Evolutionary conservation across 2,329 filamentous ascomycete species (phyloP), one percentile per base, ranked within the genome.

Genomic region (Leptographium wingfieldii): DNA sequence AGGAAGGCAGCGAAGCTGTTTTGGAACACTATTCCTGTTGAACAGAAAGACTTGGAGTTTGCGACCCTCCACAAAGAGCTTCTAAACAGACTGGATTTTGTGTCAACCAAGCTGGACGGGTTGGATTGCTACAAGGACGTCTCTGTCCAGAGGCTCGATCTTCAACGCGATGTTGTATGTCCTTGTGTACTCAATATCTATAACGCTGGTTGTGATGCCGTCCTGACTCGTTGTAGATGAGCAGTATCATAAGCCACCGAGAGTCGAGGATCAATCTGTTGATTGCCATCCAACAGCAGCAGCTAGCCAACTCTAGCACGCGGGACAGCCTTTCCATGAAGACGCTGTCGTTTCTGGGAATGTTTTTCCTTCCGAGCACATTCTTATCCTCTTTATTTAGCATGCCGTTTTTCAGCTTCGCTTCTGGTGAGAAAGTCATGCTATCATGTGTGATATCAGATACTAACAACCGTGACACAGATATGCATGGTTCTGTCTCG

Each of bases 211-310:
- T 22, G 14, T 31, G 27, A 52, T 46, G 16, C 14, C 19, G 5
- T 46, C 14, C 43, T 46, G 6, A 46, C 16, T 12, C 2, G 12
- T 16, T 35, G 14, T 43, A 71, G 70, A 65, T 72, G 31, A 68
- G 70, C 54, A 70, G 68, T 53, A 69, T 72, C 46, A 69, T 72
- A 38, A 67, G 67, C 2, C 70, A 72, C 59, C 67, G 68, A 59
- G 71, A 72, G 59, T 69, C 67, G 11, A 68, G 70, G 55, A 63
- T 73, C 1, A 71, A 69, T 48, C 67, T 72, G 22, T 64, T 70
- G 55, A 72, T 67, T 7, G 63, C 66, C 2, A 59, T 61, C 12
- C 63, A 66, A 40, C 66, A 68, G 54, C 63, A 62, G 16, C 63
- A 60, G n/a, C 58, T 67, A 38, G 65, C 66, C 3, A 22, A 56